phyloP scores from a whole-genome alignment of 1,284 basidiomycete species.

The Ustilago curta region DNA sequence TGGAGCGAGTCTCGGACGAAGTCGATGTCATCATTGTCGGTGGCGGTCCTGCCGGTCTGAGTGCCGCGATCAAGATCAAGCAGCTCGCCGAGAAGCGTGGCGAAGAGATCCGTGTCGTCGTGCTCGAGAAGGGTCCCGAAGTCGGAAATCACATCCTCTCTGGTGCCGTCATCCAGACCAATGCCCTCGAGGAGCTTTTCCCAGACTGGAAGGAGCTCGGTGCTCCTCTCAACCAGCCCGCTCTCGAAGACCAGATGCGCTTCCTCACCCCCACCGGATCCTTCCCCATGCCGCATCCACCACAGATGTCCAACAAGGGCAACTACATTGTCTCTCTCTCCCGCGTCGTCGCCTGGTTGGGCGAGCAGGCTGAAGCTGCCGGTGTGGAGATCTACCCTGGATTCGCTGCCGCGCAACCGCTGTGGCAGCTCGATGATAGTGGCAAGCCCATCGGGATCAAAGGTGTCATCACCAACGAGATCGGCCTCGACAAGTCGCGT shows the following conservation, averaged over 20 bases:
- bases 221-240: slow-evolving; percentile 80
- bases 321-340: slow-evolving; percentile 95
- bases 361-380: slow-evolving; percentile 85
- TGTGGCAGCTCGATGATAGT: slow-evolving; percentile 79
- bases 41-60: slow-evolving; percentile 91
- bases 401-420: slow-evolving; percentile 87
- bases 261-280: slow-evolving; percentile 81
- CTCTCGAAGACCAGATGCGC: slow-evolving; percentile 85
- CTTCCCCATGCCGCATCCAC: slow-evolving; percentile 92
- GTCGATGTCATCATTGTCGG: slow-evolving; percentile 98
- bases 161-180: slow-evolving; percentile 93
- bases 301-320: slow-evolving; percentile 94
- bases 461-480: slow-evolving; percentile 93
- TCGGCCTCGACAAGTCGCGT: slow-evolving; percentile 84
- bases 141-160: slow-evolving; percentile 94
- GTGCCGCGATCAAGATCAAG: slow-evolving; percentile 95
- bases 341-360: slow-evolving; percentile 89
- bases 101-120: slow-evolving; percentile 87
- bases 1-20: slow-evolving; percentile 72
- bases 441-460: slow-evolving; percentile 74
- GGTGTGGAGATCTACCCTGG: slow-evolving; percentile 98
- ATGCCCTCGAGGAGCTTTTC: slow-evolving; percentile 89
- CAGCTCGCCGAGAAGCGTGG: slow-evolving; percentile 85
- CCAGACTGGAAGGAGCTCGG: slow-evolving; percentile 82
- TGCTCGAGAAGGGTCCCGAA: slow-evolving; percentile 94